A percentile compares a stretch with the other conserved stretches of the same genome.
These are phyloP conservation scores for Nissolia schottii DNA, from an alignment of 306 rosid species.

Conservation along the genomic window DNA sequence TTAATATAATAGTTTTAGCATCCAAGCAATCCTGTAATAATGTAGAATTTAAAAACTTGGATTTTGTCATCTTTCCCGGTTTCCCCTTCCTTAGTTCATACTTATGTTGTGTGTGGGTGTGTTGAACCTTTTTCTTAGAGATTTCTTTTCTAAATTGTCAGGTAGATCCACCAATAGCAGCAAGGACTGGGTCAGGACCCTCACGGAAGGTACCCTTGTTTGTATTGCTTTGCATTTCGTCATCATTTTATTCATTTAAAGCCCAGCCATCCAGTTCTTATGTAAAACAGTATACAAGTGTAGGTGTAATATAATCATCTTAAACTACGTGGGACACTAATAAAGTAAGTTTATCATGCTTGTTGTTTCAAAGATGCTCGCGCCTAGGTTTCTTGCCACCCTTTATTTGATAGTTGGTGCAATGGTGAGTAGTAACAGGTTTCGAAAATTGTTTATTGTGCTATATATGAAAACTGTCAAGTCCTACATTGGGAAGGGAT, in stretches of 20 bases:
- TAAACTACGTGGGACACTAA: not conserved
- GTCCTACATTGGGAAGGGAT: too few relatives aligned
- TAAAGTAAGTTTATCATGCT: not conserved
- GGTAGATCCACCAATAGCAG: constrained; percentile 78
- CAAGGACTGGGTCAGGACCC: constrained; percentile 77
- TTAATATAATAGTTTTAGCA: not conserved
- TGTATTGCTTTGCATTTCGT: constrained; percentile 21
- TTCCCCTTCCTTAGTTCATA: not conserved
- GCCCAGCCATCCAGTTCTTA: not conserved
- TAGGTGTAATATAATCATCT: not conserved
- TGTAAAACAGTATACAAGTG: not conserved
- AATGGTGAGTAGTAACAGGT: not conserved
- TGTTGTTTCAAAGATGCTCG: not conserved
- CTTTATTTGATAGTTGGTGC: not conserved
- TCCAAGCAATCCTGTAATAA: constrained; percentile 4
- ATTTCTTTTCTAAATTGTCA: constrained; percentile 29
- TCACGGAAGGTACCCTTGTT: constrained; percentile 71
- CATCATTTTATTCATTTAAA: constrained; percentile 6
- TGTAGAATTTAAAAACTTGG: not conserved
- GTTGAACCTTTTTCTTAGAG: constrained; percentile 13
- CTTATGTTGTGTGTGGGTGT: constrained; percentile 11
- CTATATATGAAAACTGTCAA: not conserved
- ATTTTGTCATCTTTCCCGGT: not conserved
- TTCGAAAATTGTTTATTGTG: not conserved
- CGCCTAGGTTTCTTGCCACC: not conserved